These are phyloP conservation scores for Xylariales sp. DNA, from an alignment of 2,329 filamentous ascomycete genomes.

Conservation along the genomic window DNA sequence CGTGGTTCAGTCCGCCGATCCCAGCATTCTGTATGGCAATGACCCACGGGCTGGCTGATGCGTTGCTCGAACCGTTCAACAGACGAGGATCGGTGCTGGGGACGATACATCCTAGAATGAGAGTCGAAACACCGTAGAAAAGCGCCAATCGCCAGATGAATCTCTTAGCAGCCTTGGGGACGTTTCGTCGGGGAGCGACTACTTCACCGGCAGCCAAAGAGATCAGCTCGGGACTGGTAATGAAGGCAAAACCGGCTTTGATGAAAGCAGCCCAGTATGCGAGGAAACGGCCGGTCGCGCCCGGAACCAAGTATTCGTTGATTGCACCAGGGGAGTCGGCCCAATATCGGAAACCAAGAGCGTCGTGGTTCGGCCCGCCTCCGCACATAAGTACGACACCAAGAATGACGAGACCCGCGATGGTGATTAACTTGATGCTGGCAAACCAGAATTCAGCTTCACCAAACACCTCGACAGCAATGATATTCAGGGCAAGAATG, in stretches of 20 bases:
- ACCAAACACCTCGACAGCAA: slow-evolving; percentile 53
- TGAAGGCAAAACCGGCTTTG: slow-evolving; percentile 57
- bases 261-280: slow-evolving; percentile 55
- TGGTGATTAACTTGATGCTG: slow-evolving; percentile 55
- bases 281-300: slow-evolving; percentile 49
- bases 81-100: slow-evolving; percentile 62
- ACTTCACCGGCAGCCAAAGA: slow-evolving; percentile 63
- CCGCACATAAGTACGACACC: slow-evolving; percentile 53
- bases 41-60: slow-evolving; percentile 58
- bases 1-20: slow-evolving; percentile 58
- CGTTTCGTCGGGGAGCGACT: slow-evolving; percentile 58
- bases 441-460: slow-evolving; percentile 61
- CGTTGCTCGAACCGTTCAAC: slow-evolving; percentile 51
- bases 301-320: slow-evolving; percentile 40
- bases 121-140: slow-evolving; percentile 59
- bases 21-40: slow-evolving; percentile 63
- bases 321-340: slow-evolving; percentile 36
- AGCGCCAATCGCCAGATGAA: slow-evolving; percentile 59
- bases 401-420: slow-evolving; percentile 52
- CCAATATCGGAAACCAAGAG: slow-evolving; percentile 48
- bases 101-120: slow-evolving; percentile 57
- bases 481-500: slow-evolving; percentile 51
- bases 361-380: slow-evolving; percentile 45
- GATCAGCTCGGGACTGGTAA: slow-evolving; percentile 58
- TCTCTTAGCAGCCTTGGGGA: slow-evolving; percentile 59